These are phyloP conservation scores for Collybiopsis luxurians DNA, from an alignment of 768 basidiomycete genomes.

Conservation along the genomic window DNA sequence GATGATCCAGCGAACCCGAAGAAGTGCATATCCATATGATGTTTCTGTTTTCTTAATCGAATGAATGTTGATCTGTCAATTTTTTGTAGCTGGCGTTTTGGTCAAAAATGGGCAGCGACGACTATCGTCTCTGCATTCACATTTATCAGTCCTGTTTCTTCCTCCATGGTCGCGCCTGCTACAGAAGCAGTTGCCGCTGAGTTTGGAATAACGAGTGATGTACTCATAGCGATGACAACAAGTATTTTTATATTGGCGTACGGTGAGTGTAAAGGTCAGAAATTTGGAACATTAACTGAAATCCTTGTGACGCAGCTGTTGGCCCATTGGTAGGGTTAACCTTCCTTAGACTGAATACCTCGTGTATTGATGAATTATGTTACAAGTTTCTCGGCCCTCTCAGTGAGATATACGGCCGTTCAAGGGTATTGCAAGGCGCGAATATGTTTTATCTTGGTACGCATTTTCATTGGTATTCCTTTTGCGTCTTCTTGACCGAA, in stretches of 20 bases:
- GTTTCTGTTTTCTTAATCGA: too few species aligned
- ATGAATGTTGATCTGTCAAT: too few species aligned
- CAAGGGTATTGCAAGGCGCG: constrained; percentile 54
- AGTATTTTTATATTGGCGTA: constrained; percentile 62
- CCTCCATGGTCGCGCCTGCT: constrained; percentile 75
- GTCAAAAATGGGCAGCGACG: constrained; percentile 63
- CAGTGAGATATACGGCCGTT: constrained; percentile 73
- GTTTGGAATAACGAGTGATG: constrained; percentile 52
- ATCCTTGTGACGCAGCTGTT: constrained; percentile 33
- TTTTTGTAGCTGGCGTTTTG: constrained; percentile 48
- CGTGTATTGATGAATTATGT: not conserved
- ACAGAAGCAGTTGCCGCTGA: constrained; percentile 41
- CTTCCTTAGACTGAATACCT: not conserved
- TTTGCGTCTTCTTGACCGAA: not conserved
- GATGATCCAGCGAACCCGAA: too few species aligned
- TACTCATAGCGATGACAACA: constrained; percentile 52
- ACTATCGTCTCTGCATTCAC: constrained; percentile 66
- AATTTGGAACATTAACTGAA: not conserved
- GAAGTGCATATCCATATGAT: too few species aligned
- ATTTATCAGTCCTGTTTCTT: constrained; percentile 67
- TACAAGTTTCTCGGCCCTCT: constrained; percentile 53
- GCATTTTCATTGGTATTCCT: constrained; percentile 2
- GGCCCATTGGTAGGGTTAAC: constrained; percentile 42
- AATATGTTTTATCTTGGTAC: constrained; percentile 67
- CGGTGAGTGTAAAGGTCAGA: constrained; percentile 32